Base-by-base conservation (phyloP, 768 basidiomycete genomes). In the Paxillus ammoniavirescens region DNA sequence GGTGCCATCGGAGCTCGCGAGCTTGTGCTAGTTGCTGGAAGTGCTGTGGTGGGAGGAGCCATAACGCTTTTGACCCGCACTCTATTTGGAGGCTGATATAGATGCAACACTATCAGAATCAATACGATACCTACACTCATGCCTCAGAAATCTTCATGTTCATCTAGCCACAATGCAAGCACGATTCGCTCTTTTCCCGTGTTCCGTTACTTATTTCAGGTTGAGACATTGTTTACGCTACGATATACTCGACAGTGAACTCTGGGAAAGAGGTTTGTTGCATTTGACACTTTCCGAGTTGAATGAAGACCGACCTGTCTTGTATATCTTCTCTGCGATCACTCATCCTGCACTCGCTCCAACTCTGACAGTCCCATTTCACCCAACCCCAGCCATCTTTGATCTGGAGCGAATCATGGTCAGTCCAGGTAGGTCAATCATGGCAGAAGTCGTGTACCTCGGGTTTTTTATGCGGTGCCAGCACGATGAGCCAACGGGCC, bases 391-490 rank as follows among this genome's bases (percentile, higher is more conserved):
- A 86, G 0, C 81, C 81, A 8, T 77, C 75, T 70, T 84, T 85
- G 58, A 87, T 81, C 84, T 86, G 38, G 8, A 38, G 43, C 38
- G 15, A 48, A 31, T 8, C n/a, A 15, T 30, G 12, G 26, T 50
- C 46, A 49, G 17, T 31, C 38, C 9, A 9, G 9, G 14, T 8
- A 14, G 36, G 33, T 38, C 3, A 33, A 15, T 26, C 5, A 26
- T 28, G 12, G 37, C 35, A 48, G n/a, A 53, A n/a, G 14, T 15
- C 7, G 52, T 63, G 38, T 57, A 86, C 87, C 69, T 87, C 86
- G 17, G 88, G 88, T 58, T 82, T 87, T 69, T 90, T 91, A 67
- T 89, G 87, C 18, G 87, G 87, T 2, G 85, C 85, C 33, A 88
- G 70, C 5, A 90, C 76, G 33, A 87, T 76, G 8, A 91, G 73